Conservation (phyloP, 768 basidiomycete genomes). For the Galerina sulciceps region DNA sequence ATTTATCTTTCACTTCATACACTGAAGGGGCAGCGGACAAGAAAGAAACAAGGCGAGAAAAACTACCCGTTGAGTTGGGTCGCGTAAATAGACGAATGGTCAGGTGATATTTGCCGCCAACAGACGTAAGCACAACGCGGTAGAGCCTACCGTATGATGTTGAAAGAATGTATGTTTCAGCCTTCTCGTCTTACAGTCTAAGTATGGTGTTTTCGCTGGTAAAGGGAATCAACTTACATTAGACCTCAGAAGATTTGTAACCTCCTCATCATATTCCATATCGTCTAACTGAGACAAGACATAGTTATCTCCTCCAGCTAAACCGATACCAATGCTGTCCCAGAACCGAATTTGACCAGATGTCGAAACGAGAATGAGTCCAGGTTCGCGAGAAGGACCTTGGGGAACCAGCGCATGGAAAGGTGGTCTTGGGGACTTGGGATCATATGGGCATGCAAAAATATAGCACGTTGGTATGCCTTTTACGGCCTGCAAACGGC, state of each 20-base stretch:
- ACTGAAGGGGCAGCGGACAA: constrained; percentile 46
- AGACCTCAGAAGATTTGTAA: constrained; percentile 69
- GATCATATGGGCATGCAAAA: constrained; percentile 67
- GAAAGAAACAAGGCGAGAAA: constrained; percentile 46
- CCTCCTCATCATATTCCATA: constrained; percentile 56
- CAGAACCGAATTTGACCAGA: constrained; percentile 82
- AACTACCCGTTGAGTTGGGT: constrained; percentile 46
- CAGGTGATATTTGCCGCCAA: constrained; percentile 70
- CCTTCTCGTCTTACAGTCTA: constrained; percentile 34
- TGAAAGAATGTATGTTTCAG: constrained; percentile 69
- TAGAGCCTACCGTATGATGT: constrained; percentile 72
- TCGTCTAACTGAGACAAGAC: constrained; percentile 51
- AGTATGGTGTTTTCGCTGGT: background rate
- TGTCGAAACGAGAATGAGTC: constrained; percentile 77
- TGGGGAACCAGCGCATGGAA: constrained; percentile 72
- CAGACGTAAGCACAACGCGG: constrained; percentile 64
- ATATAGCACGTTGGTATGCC: constrained; percentile 84
- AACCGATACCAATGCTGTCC: constrained; percentile 84
- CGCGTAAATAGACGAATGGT: constrained; percentile 63
- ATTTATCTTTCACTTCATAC: constrained; percentile 42
- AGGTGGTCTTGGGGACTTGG: constrained; percentile 43
- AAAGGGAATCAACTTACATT: constrained; percentile 48
- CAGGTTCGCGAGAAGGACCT: constrained; percentile 76
- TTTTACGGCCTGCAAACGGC: constrained; percentile 51
- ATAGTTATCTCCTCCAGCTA: constrained; percentile 78